Percentiles rank a stretch among this genome's conserved stretches.
phyloP scores from a whole-genome alignment of 164 flowering plant species.

The Liquidambar formosana region DNA sequence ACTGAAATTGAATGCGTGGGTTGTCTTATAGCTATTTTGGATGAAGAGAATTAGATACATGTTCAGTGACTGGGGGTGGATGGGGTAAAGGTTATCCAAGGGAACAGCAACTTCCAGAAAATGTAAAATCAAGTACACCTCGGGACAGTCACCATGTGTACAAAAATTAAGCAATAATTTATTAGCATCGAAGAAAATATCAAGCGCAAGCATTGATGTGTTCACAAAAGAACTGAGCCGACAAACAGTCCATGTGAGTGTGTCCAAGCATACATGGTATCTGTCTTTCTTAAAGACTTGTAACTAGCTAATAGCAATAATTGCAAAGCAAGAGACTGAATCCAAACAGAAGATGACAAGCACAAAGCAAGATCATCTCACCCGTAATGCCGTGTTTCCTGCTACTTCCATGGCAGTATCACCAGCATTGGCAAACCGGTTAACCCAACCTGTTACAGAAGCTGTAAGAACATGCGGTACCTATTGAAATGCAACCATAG shows the following conservation, averaged over 20 bases:
- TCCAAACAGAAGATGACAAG: background rate
- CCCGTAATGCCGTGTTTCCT: slow-evolving; percentile 83
- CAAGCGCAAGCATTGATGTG: no score
- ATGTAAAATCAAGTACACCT: no score
- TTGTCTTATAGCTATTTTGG: background rate
- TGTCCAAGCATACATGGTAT: background rate
- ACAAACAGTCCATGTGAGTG: no score
- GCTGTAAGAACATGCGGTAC: slow-evolving; percentile 6
- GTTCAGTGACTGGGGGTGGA: no score
- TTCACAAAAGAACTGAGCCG: no score
- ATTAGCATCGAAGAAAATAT: no score
- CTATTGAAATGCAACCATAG: background rate
- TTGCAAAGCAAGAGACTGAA: background rate
- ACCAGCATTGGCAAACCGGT: slow-evolving; percentile 98
- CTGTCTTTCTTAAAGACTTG: background rate
- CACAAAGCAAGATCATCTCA: slow-evolving; percentile 25
- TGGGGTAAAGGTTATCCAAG: no score
- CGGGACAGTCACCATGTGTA: no score
- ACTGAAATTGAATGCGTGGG: no score
- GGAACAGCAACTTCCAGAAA: no score
- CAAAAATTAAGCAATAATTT: no score
- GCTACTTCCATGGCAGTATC: slow-evolving; percentile 96
- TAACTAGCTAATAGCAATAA: background rate
- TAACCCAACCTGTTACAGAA: slow-evolving; percentile 83
- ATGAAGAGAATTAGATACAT: background rate